phyloP scores from a whole-genome alignment of 176 grass and related monocot species.

The barley (Hordeum vulgare) region DNA sequence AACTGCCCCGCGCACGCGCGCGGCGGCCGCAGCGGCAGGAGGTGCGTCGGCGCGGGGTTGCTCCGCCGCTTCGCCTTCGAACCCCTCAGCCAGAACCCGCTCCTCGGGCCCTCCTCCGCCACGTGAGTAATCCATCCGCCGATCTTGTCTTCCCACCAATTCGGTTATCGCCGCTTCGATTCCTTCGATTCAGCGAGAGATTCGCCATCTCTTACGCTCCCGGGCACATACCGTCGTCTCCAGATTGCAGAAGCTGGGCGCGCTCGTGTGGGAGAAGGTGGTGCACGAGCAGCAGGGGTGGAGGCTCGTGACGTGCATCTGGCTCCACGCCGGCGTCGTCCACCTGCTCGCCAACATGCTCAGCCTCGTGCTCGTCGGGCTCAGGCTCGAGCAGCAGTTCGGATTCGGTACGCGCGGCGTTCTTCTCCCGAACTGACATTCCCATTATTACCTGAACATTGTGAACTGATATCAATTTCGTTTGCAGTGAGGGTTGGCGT shows the following conservation, averaged over 20 bases:
- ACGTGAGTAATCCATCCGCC: conserved; percentile 32
- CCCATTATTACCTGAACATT: neutral
- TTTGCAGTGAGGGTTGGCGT: conserved; percentile 59
- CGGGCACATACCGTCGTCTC: neutral
- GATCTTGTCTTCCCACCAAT: neutral
- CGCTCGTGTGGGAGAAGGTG: conserved; percentile 69
- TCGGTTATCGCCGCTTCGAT: neutral
- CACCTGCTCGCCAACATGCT: conserved; percentile 96
- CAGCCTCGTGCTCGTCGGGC: conserved; percentile 77
- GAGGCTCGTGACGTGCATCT: conserved; percentile 81
- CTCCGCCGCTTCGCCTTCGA: conserved; percentile 77
- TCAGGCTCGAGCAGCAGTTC: conserved; percentile 94
- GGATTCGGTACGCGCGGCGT: conserved; percentile 32
- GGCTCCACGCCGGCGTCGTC: conserved; percentile 88
- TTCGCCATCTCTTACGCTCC: neutral
- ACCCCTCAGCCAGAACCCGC: conserved; percentile 76
- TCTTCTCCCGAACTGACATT: neutral
- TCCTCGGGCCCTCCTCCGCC: conserved; percentile 82
- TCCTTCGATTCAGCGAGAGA: neutral
- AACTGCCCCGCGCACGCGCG: conserved; percentile 71
- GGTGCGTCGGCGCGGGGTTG: conserved; percentile 70
- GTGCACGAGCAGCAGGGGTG: conserved; percentile 71
- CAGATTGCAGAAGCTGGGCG: conserved; percentile 88
- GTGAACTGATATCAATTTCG: neutral
- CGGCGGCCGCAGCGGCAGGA: conserved; percentile 20